phyloP scores from a whole-genome alignment of 805 yeast genomes.

The Starmera pachycereana region DNA sequence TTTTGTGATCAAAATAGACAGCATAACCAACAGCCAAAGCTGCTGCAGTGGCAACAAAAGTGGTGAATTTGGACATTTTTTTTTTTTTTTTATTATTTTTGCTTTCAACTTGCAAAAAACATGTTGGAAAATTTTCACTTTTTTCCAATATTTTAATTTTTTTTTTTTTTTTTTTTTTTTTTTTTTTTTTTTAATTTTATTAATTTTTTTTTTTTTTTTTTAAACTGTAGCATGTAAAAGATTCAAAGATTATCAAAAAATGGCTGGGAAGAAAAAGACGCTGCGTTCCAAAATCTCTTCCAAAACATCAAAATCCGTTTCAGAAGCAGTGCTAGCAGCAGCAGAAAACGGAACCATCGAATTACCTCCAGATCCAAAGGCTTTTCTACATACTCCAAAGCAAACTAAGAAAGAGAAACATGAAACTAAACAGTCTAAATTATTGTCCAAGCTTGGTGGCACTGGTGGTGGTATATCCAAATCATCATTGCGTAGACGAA shows the following conservation, averaged over 20 bases:
- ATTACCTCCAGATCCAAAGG: constrained; percentile 26
- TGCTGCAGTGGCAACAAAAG: constrained; percentile 26
- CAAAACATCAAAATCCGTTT: constrained; percentile 8
- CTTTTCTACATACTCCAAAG: constrained; percentile 43
- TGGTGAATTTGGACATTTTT: constrained; percentile 11
- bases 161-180: background rate
- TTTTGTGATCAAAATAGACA: constrained; percentile 81
- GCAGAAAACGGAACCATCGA: constrained; percentile 2
- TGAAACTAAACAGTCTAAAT: constrained; percentile 24
- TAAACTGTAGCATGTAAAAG: too few species aligned
- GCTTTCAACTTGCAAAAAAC: background rate
- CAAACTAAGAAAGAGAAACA: constrained; percentile 45
- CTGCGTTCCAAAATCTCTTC: constrained; percentile 31
- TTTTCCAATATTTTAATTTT: too few species aligned
- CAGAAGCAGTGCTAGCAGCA: constrained; percentile 1
- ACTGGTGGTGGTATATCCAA: constrained; percentile 41
- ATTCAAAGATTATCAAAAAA: background rate
- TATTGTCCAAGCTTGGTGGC: constrained; percentile 28
- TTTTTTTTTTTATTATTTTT: background rate
- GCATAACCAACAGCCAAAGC: constrained; percentile 63
- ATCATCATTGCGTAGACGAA: constrained; percentile 53
- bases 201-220: background rate
- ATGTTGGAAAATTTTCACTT: background rate
- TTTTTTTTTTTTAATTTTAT: background rate
- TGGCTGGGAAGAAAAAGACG: constrained; percentile 38